Percentiles rank a stretch among this genome's conserved stretches.
phyloP scores from a whole-genome alignment of 345 rosid species.

The Citrus australasica region DNA sequence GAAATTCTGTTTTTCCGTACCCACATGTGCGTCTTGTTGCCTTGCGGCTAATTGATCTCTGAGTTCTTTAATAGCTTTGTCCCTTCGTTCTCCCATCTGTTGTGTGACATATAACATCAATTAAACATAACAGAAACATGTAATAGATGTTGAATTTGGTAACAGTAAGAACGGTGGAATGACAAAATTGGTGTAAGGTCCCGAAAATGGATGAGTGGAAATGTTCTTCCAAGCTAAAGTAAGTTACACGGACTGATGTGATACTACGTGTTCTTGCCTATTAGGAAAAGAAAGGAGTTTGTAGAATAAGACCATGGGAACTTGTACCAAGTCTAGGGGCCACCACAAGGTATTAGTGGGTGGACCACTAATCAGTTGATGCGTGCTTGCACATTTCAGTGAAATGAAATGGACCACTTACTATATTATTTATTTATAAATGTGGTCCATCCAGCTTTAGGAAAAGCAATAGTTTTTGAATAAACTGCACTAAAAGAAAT shows the following conservation, averaged over 20 bases:
- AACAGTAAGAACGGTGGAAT: too few relatives aligned
- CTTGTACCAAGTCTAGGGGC: not conserved
- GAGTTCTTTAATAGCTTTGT: slow-evolving; percentile 68
- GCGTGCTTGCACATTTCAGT: not conserved
- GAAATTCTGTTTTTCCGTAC: slow-evolving; percentile 51
- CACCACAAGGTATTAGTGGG: not conserved
- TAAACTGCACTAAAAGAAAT: not conserved
- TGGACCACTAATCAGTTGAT: slow-evolving; percentile 4
- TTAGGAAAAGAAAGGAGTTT: not conserved
- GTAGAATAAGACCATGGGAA: not conserved
- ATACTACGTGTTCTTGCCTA: too few relatives aligned
- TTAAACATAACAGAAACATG: not conserved
- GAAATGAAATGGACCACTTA: not conserved
- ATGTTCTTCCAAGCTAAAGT: not conserved
- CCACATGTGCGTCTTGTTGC: slow-evolving; percentile 27
- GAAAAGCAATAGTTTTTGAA: not conserved
- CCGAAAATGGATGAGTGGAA: not conserved
- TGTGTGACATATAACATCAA: slow-evolving; percentile 2
- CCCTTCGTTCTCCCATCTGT: slow-evolving; percentile 87
- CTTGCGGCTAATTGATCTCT: slow-evolving; percentile 57
- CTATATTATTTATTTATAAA: not conserved
- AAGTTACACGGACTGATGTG: not conserved
- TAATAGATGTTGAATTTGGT: not conserved
- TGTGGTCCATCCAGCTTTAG: not conserved
- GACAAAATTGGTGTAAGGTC: not conserved